Base-by-base conservation (phyloP, 106 monocot species). In the Triglochin maritima region DNA sequence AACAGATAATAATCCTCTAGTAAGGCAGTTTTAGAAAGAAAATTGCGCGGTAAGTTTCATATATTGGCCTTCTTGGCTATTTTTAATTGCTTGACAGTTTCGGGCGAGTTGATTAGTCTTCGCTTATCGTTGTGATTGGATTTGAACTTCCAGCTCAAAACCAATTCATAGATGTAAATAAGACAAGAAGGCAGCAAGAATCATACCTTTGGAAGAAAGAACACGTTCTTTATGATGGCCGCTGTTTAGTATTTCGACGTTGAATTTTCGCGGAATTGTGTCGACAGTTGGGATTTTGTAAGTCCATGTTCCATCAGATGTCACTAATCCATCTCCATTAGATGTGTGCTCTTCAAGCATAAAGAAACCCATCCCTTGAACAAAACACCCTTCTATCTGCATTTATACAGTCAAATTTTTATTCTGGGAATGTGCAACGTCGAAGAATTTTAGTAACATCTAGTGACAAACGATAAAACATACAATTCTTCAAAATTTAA, bases 291-390 rank as follows among this genome's bases (percentile, higher is more conserved):
- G 92, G 46, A 85, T 68, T 77, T 88, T 92, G 69, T 85, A 92
- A 13, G 70, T 74, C 87, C 87, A 92, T 48, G 92, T 92, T 55
- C 92, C 78, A 64, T 92, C 85, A 11, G 76, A 79, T 17, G 79
- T 57, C 50, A 81, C 83, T 44, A 92, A 72, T 7, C 92, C 87
- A 57, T 92, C 92, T 64, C 78, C 76, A 57, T 92, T 88, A 13
- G 79, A 47, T 15, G 79, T 17, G 60, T 83, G 73, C 68, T 92
- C 92, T 67, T 92, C 92, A 16, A 63, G 63, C 79, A 92, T 69
- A 56, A 88, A 88, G 72, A 92, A 92, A 6, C 92, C 92, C 64
- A 92, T 72, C 48, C 92, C 92, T 67, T 92, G 92, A 79, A 92
- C 80, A 77, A 92, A 92, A 12, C 85, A 73, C 71, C 92, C 92